Conservation (phyloP, 2,329 filamentous ascomycete genomes). For the Parasarocladium wereldwijsianum region DNA sequence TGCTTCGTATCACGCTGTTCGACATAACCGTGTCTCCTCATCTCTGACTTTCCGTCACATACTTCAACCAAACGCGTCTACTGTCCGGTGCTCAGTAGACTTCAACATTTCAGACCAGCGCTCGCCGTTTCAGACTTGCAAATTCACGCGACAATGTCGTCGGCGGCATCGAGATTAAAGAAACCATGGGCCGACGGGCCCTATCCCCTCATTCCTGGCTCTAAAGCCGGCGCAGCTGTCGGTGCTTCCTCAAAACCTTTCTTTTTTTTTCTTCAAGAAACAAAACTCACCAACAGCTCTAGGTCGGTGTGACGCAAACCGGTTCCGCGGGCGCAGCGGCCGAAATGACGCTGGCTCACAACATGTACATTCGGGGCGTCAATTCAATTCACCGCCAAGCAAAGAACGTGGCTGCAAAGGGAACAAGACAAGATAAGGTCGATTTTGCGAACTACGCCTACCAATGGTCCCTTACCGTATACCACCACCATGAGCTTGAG, state of each 20-base stretch:
- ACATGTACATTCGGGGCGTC: conserved; percentile 19
- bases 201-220: conserved; percentile 1
- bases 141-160: no score
- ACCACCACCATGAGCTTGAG: conserved; percentile 23
- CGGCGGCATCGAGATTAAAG: no score
- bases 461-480: conserved; percentile 17
- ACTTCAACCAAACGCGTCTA: no score
- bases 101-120: no score
- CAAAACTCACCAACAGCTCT: background rate
- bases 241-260: no score
- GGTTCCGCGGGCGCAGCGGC: conserved; percentile 5
- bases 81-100: no score
- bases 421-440: conserved; percentile 15
- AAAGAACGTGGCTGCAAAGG: conserved; percentile 14
- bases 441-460: conserved; percentile 18
- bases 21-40: no score
- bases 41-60: no score
- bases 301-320: conserved; percentile 2
- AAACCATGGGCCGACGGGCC: conserved; percentile 2
- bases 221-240: conserved; percentile 1
- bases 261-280: no score
- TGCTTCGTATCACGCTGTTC: no score
- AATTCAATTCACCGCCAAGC: conserved; percentile 24
- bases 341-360: conserved; percentile 21
- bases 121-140: no score